These are phyloP conservation scores for Agapanthus africanus DNA, from an alignment of 106 monocot genomes.

Conservation along the genomic window DNA sequence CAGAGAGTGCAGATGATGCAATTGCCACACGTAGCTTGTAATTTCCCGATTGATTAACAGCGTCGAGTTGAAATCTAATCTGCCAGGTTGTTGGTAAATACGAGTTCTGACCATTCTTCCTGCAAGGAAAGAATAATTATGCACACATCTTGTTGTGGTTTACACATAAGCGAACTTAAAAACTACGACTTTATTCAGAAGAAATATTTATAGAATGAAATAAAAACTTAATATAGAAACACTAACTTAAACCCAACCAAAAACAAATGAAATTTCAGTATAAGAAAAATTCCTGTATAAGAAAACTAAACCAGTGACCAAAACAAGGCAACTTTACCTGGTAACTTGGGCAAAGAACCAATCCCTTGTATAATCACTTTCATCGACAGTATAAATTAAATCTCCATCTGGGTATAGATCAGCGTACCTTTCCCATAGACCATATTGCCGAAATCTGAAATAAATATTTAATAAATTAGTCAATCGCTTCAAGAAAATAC, in stretches of 20 bases:
- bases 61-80: slow-evolving; percentile 34
- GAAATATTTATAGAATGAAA: too few relatives aligned
- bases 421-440: slow-evolving; percentile 74
- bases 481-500: not conserved
- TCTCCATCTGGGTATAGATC: slow-evolving; percentile 66
- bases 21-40: slow-evolving; percentile 46
- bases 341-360: slow-evolving; percentile 93
- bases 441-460: slow-evolving; percentile 73
- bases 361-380: slow-evolving; percentile 62
- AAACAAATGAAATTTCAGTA: not conserved
- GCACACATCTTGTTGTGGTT: too few relatives aligned
- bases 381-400: slow-evolving; percentile 46
- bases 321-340: slow-evolving; percentile 27
- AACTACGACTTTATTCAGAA: too few relatives aligned
- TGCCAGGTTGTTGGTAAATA: slow-evolving; percentile 41
- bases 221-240: not conserved
- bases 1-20: slow-evolving; percentile 28
- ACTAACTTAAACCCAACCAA: not conserved
- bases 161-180: too few relatives aligned
- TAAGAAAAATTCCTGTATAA: not conserved
- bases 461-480: not conserved
- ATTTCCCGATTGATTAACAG: slow-evolving; percentile 9
- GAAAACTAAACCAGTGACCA: not conserved
- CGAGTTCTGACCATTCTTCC: slow-evolving; percentile 7
- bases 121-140: not conserved